Evolutionary conservation across 2,329 filamentous ascomycete species (phyloP).

Genomic region (Penicillium rolfsii): DNA sequence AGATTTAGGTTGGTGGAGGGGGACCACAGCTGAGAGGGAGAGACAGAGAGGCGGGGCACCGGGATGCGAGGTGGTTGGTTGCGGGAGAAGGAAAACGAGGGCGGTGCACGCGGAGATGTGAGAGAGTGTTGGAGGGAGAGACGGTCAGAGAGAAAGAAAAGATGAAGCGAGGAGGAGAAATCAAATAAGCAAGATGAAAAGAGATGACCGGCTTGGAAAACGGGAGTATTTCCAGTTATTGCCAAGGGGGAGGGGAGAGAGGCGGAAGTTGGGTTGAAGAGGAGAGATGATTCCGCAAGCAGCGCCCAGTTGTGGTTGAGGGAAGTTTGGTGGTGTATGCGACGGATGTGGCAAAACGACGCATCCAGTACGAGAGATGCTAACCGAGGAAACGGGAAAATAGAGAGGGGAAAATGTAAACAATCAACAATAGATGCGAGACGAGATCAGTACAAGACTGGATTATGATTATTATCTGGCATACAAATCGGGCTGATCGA

Average conservation of each 20-base stretch:
- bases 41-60: constrained; percentile 33
- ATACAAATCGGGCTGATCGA: not conserved
- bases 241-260: no score
- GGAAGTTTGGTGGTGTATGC: constrained; percentile 7
- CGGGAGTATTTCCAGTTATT: no score
- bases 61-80: constrained; percentile 27
- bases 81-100: constrained; percentile 10
- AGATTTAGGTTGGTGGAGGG: constrained; percentile 17
- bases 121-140: not conserved
- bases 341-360: constrained; percentile 31
- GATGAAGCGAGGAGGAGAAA: not conserved
- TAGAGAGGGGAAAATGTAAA: not conserved
- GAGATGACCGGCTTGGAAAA: not conserved
- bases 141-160: not conserved
- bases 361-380: constrained; percentile 12
- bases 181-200: not conserved
- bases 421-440: not conserved
- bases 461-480: no score
- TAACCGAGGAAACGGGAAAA: constrained; percentile 1
- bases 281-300: constrained; percentile 27
- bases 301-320: constrained; percentile 21
- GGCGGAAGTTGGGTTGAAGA: not conserved
- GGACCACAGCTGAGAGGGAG: constrained; percentile 27
- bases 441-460: not conserved
- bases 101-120: constrained; percentile 10